Percentiles rank a stretch among this genome's conserved stretches.
Conservation (phyloP, 495 filamentous ascomycete genomes). For the Trichocladium antarcticum region DNA sequence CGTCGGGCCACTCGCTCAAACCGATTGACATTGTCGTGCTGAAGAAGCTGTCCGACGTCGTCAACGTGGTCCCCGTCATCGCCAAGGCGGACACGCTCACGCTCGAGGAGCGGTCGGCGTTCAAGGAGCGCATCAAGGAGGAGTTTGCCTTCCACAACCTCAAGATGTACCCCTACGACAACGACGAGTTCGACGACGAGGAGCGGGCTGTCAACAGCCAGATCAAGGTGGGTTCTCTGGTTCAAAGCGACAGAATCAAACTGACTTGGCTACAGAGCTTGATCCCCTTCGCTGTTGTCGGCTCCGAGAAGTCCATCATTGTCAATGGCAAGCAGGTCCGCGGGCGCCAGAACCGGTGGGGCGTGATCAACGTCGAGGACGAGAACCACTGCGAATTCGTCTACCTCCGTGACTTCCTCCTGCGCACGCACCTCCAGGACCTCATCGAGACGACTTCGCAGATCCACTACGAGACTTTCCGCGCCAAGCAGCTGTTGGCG, state of each 20-base stretch:
- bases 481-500: conserved; percentile 94
- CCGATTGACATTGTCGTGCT: conserved; percentile 98
- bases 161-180: conserved; percentile 99
- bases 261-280: conserved; percentile 51
- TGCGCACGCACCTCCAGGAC: conserved; percentile 90
- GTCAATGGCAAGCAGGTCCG: conserved; percentile 97
- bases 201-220: conserved; percentile 85
- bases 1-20: conserved; percentile 92
- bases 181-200: conserved; percentile 95
- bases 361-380: conserved; percentile 98
- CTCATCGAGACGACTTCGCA: conserved; percentile 99
- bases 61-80: conserved; percentile 98
- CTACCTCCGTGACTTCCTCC: conserved; percentile 94
- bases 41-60: conserved; percentile 97
- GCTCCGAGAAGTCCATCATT: conserved; percentile 93
- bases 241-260: neutral
- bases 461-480: conserved; percentile 99
- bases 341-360: conserved; percentile 97
- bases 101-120: conserved; percentile 84
- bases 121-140: conserved; percentile 99
- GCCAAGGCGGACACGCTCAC: conserved; percentile 96
- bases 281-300: conserved; percentile 95
- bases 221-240: conserved; percentile 63
- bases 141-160: conserved; percentile 99
- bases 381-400: conserved; percentile 99